A percentile compares a stretch with the other conserved stretches of the same genome.
Conservation (phyloP, 2,329 filamentous ascomycete species). For the Claviceps sp. region DNA sequence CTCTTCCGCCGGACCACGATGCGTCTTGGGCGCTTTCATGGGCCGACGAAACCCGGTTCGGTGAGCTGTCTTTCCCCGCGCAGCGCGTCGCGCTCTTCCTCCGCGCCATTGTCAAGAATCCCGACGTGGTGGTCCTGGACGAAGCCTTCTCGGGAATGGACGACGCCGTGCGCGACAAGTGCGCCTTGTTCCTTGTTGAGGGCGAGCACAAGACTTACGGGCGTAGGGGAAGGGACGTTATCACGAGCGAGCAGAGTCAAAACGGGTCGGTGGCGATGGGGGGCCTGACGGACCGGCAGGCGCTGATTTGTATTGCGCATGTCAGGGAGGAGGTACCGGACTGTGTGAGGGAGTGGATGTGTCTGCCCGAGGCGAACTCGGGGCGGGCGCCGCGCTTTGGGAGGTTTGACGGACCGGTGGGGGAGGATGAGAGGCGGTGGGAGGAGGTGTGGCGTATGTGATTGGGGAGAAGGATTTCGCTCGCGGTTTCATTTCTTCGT, state of each 20-base stretch:
- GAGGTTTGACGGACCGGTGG: slow-evolving; percentile 45
- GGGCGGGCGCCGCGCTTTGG: slow-evolving; percentile 50
- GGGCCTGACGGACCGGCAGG: slow-evolving; percentile 59
- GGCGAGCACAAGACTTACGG: slow-evolving; percentile 38
- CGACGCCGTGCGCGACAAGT: slow-evolving; percentile 70
- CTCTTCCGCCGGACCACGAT: neutral
- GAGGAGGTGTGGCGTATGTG: slow-evolving; percentile 47
- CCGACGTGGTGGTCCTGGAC: slow-evolving; percentile 73
- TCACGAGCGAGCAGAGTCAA: slow-evolving; percentile 27
- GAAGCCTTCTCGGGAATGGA: slow-evolving; percentile 85
- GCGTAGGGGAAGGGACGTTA: slow-evolving; percentile 19
- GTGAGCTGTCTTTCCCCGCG: slow-evolving; percentile 62
- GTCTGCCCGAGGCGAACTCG: slow-evolving; percentile 63
- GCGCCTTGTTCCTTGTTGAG: slow-evolving; percentile 61
- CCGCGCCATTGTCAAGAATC: slow-evolving; percentile 64
- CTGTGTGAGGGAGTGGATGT: slow-evolving; percentile 72
- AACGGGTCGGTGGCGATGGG: slow-evolving; percentile 34
- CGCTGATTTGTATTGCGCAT: slow-evolving; percentile 85
- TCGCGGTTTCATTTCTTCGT: too few relatives aligned
- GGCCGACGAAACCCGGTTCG: slow-evolving; percentile 56
- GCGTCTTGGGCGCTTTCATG: slow-evolving; percentile 32
- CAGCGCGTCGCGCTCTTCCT: slow-evolving; percentile 81
- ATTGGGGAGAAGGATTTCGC: neutral
- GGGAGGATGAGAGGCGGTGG: slow-evolving; percentile 46
- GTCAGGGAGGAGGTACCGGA: slow-evolving; percentile 80